These are phyloP conservation scores for Trypanosoma congolense DNA, from an alignment of 208 protist species.

Conservation along the genomic window DNA sequence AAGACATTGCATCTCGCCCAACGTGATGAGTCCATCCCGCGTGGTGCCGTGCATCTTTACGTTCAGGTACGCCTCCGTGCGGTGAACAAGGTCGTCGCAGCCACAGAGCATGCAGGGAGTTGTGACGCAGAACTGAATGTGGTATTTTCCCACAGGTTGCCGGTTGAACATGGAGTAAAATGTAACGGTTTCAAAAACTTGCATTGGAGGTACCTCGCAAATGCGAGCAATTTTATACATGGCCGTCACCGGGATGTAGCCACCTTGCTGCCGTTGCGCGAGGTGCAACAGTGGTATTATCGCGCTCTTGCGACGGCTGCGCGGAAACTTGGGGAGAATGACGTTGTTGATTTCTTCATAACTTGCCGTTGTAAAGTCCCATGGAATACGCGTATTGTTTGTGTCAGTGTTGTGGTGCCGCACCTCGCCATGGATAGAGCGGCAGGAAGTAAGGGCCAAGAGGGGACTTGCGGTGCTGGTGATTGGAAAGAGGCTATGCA, in stretches of 20 bases:
- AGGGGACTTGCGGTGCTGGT: not conserved
- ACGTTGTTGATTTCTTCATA: slow-evolving; percentile 87
- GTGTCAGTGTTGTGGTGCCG: slow-evolving; percentile 84
- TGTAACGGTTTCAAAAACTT: slow-evolving; percentile 90
- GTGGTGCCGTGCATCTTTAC: slow-evolving; percentile 85
- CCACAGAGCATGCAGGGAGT: slow-evolving; percentile 92
- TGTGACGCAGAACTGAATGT: slow-evolving; percentile 92
- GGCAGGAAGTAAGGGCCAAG: slow-evolving; percentile 1
- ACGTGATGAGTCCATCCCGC: slow-evolving; percentile 80
- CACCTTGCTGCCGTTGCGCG: slow-evolving; percentile 87
- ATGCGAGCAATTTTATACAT: slow-evolving; percentile 94
- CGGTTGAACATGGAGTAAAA: slow-evolving; percentile 95
- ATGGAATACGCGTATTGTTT: slow-evolving; percentile 89
- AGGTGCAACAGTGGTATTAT: slow-evolving; percentile 90
- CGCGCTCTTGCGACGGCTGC: slow-evolving; percentile 60
- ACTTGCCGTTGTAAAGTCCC: slow-evolving; percentile 87
- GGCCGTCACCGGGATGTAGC: slow-evolving; percentile 90
- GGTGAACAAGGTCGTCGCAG: slow-evolving; percentile 81
- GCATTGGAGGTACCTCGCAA: slow-evolving; percentile 87
- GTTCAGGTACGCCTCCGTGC: slow-evolving; percentile 74
- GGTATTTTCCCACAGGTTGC: slow-evolving; percentile 91
- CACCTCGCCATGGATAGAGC: slow-evolving; percentile 77
- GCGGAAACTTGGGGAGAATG: slow-evolving; percentile 91
- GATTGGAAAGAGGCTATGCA: slow-evolving; percentile 1
- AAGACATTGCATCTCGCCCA: slow-evolving; percentile 94